Conservation (phyloP, 1,284 basidiomycete species). For the Lignosus rhinocerotis region DNA sequence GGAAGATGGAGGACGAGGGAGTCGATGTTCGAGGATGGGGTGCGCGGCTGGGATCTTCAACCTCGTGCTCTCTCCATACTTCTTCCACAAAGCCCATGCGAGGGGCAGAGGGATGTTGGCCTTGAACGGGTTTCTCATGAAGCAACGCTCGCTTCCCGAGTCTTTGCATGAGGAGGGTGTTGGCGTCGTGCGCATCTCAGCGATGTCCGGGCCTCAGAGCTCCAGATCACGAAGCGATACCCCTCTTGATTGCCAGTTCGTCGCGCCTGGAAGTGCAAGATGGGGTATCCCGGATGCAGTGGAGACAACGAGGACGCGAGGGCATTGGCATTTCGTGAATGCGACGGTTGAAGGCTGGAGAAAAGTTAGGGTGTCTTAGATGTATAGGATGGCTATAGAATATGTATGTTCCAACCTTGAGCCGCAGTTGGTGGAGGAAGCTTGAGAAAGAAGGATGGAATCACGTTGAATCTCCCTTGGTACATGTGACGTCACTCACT, state of each 20-base stretch:
- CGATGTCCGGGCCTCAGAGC: neutral
- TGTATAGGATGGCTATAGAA: no score
- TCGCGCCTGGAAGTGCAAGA: neutral
- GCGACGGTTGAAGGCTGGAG: neutral
- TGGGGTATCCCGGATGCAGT: neutral
- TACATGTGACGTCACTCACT: no score
- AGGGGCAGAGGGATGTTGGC: neutral
- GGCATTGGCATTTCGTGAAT: neutral
- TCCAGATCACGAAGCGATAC: neutral
- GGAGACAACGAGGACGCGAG: neutral
- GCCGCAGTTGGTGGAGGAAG: no score
- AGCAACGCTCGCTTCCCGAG: neutral
- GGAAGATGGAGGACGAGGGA: neutral
- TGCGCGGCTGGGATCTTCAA: neutral
- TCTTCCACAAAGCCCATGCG: neutral
- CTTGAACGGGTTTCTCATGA: neutral
- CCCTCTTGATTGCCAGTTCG: neutral
- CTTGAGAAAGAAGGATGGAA: no score
- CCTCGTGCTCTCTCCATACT: neutral
- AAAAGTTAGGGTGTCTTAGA: no score
- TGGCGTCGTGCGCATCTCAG: neutral
- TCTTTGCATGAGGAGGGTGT: neutral
- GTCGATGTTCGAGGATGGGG: neutral
- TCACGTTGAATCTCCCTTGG: no score
- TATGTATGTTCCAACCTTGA: no score